Evolutionary conservation across 208 protist genomes (phyloP).

Genomic region (Leishmania major): DNA sequence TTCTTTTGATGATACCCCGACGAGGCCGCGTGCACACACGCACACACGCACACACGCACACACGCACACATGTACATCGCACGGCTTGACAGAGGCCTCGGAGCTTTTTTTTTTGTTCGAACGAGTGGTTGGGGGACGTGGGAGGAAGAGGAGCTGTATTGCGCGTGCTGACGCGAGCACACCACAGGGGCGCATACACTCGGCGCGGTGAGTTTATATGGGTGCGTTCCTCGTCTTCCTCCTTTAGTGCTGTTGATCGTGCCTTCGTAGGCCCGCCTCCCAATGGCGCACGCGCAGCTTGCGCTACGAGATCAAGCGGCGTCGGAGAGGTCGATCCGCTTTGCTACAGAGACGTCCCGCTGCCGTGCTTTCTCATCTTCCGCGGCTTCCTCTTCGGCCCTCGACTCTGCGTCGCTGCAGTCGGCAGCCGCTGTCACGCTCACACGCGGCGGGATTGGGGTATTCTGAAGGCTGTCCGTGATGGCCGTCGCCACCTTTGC

Average conservation of each 20-base stretch:
- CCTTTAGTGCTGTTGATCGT: background rate
- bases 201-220: background rate
- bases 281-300: background rate
- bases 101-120: background rate
- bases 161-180: background rate
- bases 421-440: background rate
- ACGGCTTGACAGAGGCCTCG: background rate
- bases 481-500: slow-evolving; percentile 34
- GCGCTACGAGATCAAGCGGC: background rate
- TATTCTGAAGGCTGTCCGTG: slow-evolving; percentile 35
- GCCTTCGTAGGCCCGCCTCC: background rate
- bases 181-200: background rate
- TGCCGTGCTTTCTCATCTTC: background rate
- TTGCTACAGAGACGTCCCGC: slow-evolving; percentile 7
- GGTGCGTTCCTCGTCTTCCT: background rate
- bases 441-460: slow-evolving; percentile 11
- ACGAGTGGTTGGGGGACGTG: background rate
- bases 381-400: background rate
- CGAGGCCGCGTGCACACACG: background rate
- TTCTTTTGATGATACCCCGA: background rate
- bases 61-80: background rate
- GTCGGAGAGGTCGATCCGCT: slow-evolving; percentile 22
- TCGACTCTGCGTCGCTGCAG: background rate
- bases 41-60: background rate
- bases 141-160: background rate